Evolutionary conservation across 2,329 filamentous ascomycete genomes (phyloP).

Genomic region (Phoma sp.): DNA sequence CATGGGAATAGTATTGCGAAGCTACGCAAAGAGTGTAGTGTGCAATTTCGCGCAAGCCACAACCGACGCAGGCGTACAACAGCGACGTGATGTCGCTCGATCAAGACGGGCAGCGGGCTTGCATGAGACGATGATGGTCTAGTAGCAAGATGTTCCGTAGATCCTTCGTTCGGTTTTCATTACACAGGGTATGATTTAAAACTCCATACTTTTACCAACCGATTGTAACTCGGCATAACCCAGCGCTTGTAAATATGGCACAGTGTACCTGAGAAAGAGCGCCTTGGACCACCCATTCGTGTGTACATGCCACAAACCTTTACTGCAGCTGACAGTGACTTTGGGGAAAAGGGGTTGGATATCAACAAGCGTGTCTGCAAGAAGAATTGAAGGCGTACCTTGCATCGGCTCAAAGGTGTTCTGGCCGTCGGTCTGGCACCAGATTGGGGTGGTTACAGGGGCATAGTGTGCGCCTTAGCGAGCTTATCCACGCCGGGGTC

Average conservation of each 20-base stretch:
- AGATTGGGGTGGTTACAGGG: not conserved
- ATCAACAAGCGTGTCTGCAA: conserved; percentile 1
- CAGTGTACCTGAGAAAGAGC: not conserved
- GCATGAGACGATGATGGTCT: not conserved
- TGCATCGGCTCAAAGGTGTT: conserved; percentile 1
- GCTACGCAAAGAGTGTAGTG: not conserved
- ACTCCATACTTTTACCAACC: not conserved
- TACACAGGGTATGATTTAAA: no score
- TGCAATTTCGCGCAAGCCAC: conserved; percentile 1
- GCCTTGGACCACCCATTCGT: not conserved
- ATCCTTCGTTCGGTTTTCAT: not conserved
- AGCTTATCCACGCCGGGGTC: not conserved
- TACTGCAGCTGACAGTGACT: not conserved
- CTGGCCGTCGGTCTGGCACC: not conserved
- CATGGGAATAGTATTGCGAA: not conserved
- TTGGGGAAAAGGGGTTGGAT: no score
- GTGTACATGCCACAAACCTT: not conserved
- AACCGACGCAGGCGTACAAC: not conserved
- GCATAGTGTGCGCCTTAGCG: not conserved
- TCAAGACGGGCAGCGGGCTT: not conserved
- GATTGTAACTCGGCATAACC: no score
- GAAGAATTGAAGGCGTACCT: conserved; percentile 11
- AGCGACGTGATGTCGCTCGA: not conserved
- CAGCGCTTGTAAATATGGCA: no score
- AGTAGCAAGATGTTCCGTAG: not conserved